Percentiles rank a stretch among this genome's conserved stretches.
Conservation (phyloP, 2,329 filamentous ascomycete genomes). For the Cladosporium sp. region DNA sequence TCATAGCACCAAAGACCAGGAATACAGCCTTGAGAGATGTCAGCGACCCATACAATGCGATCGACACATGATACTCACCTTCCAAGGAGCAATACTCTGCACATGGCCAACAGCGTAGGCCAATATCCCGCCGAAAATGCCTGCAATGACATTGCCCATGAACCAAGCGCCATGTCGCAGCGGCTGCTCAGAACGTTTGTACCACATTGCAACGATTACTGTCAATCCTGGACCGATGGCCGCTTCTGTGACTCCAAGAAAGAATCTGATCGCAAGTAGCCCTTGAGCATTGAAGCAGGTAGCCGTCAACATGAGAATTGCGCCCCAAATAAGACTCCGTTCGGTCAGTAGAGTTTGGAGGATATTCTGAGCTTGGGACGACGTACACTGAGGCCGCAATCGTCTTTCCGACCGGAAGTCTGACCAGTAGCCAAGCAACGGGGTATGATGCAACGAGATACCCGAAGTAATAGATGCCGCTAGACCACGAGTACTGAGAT, state of each 20-base stretch:
- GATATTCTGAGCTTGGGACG: no score
- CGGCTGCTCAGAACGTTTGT: conserved; percentile 20
- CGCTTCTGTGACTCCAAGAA: background rate
- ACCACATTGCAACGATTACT: conserved; percentile 26
- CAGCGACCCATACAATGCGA: background rate
- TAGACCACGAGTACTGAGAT: conserved; percentile 63
- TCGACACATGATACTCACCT: background rate
- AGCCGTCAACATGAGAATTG: background rate
- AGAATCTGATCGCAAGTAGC: background rate
- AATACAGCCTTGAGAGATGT: conserved; percentile 59
- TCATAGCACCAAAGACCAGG: conserved; percentile 40
- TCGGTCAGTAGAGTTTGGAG: background rate
- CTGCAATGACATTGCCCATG: conserved; percentile 3
- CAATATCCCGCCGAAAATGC: background rate
- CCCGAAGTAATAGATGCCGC: conserved; percentile 64
- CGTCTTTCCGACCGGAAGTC: conserved; percentile 47
- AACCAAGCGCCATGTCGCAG: conserved; percentile 22
- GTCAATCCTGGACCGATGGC: background rate
- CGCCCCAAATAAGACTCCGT: background rate
- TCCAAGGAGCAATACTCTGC: background rate
- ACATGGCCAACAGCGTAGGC: background rate
- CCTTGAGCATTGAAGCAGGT: background rate
- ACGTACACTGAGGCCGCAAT: background rate
- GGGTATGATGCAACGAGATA: conserved; percentile 59
- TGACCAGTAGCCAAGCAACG: conserved; percentile 59